phyloP scores from a whole-genome alignment of 345 rosid species.

The Iberis pinnata region DNA sequence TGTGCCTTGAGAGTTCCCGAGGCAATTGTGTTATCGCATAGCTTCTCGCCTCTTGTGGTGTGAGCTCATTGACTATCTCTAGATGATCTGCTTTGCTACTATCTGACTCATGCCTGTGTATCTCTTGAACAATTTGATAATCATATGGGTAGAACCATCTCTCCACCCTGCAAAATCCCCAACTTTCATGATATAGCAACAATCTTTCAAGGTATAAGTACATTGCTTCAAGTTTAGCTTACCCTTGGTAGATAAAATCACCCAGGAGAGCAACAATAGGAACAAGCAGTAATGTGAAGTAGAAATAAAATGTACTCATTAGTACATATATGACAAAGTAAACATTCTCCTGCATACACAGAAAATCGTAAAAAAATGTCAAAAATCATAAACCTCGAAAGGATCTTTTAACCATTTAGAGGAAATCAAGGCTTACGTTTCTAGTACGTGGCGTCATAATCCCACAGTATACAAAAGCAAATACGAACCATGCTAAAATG shows the following conservation, averaged over 20 bases:
- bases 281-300: slow-evolving; percentile 62
- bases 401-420: not conserved
- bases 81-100: slow-evolving; percentile 34
- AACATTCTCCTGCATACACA: slow-evolving; percentile 63
- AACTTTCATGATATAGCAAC: not conserved
- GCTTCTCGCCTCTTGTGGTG: slow-evolving; percentile 71
- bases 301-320: slow-evolving; percentile 89
- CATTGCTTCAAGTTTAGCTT: slow-evolving; percentile 2
- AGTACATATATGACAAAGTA: slow-evolving; percentile 71
- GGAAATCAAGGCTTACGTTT: slow-evolving; percentile 24
- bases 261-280: slow-evolving; percentile 78
- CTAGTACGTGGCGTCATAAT: slow-evolving; percentile 42
- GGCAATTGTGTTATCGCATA: slow-evolving; percentile 77
- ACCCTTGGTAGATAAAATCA: slow-evolving; percentile 88
- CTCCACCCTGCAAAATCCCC: slow-evolving; percentile 48
- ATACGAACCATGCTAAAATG: slow-evolving; percentile 74
- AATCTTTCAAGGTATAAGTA: not conserved
- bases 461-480: slow-evolving; percentile 57
- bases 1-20: slow-evolving; percentile 73
- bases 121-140: slow-evolving; percentile 88
- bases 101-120: slow-evolving; percentile 58
- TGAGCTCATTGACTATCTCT: slow-evolving; percentile 51
- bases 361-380: slow-evolving; percentile 6
- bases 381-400: not conserved
- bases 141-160: slow-evolving; percentile 89